Percentiles rank a stretch among this genome's conserved stretches.
These are phyloP conservation scores for Ophiostoma ips DNA, from an alignment of 2,329 filamentous ascomycete genomes.

Conservation along the genomic window DNA sequence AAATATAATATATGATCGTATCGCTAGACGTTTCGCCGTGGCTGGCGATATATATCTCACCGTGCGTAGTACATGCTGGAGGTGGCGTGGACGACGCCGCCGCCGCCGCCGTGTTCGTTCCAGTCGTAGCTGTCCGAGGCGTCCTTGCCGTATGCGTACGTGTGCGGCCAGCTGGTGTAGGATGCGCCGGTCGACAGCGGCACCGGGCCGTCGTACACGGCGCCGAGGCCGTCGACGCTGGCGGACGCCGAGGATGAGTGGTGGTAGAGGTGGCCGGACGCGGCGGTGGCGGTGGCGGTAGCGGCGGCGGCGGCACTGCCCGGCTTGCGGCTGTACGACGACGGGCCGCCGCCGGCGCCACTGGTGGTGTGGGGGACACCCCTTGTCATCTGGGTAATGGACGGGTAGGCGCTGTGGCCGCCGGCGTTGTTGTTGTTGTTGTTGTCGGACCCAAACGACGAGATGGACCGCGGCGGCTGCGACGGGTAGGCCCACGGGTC, in stretches of 20 bases:
- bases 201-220: conserved; percentile 21
- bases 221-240: conserved; percentile 23
- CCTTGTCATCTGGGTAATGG: conserved; percentile 23
- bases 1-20: too few species aligned
- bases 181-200: conserved; percentile 26
- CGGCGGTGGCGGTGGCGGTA: conserved; percentile 21
- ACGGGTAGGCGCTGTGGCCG: conserved; percentile 20
- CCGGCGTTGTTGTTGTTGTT: conserved; percentile 17
- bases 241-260: conserved; percentile 22
- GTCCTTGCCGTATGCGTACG: conserved; percentile 5
- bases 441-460: conserved; percentile 24
- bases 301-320: conserved; percentile 16
- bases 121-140: conserved; percentile 24
- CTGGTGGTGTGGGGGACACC: conserved; percentile 2
- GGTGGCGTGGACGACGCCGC: conserved; percentile 16
- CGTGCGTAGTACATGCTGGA: conserved; percentile 22
- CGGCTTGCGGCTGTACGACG: conserved; percentile 29
- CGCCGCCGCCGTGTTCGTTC: conserved; percentile 17
- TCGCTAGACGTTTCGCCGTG: too few species aligned
- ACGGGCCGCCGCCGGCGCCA: background rate
- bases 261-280: conserved; percentile 31
- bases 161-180: conserved; percentile 30
- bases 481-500: conserved; percentile 28
- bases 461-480: conserved; percentile 17
- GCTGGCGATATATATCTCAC: background rate